Conservation (phyloP, 202 grass and related monocot genomes). For the Digitaria exilis region DNA sequence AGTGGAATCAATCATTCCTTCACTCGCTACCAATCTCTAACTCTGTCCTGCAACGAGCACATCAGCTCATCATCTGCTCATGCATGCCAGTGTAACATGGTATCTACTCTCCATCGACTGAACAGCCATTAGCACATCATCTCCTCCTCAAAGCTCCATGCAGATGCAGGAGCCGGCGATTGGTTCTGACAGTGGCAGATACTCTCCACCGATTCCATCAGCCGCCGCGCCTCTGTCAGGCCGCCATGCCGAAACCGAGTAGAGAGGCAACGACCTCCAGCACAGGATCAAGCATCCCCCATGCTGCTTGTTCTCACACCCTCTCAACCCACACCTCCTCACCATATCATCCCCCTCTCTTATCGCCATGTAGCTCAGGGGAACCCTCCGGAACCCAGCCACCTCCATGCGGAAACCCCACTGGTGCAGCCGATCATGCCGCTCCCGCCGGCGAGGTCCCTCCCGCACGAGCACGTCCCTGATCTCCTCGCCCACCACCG, state of each 20-base stretch:
- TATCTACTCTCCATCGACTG: too few species aligned
- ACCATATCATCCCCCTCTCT: conserved; percentile 1
- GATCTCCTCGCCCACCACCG: conserved; percentile 38
- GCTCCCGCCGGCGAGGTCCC: not conserved
- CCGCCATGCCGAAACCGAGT: conserved; percentile 47
- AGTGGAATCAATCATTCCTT: not conserved
- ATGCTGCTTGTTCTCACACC: not conserved
- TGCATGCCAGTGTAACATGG: not conserved
- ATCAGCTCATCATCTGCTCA: too few species aligned
- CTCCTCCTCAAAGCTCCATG: too few species aligned
- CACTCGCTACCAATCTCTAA: not conserved
- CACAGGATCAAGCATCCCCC: conserved; percentile 33
- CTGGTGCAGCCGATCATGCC: conserved; percentile 40
- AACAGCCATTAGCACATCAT: too few species aligned
- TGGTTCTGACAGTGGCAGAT: not conserved
- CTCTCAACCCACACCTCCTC: not conserved
- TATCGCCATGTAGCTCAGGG: conserved; percentile 24
- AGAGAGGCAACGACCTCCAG: conserved; percentile 40
- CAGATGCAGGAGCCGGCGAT: not conserved
- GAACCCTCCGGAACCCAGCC: conserved; percentile 33
- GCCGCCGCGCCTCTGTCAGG: not conserved
- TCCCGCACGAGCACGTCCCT: conserved; percentile 26
- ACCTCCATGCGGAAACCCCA: conserved; percentile 36
- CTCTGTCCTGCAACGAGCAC: not conserved
- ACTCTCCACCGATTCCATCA: not conserved